phyloP scores from a whole-genome alignment of 805 yeast genomes.

The Nakazawaea molendinolei region DNA sequence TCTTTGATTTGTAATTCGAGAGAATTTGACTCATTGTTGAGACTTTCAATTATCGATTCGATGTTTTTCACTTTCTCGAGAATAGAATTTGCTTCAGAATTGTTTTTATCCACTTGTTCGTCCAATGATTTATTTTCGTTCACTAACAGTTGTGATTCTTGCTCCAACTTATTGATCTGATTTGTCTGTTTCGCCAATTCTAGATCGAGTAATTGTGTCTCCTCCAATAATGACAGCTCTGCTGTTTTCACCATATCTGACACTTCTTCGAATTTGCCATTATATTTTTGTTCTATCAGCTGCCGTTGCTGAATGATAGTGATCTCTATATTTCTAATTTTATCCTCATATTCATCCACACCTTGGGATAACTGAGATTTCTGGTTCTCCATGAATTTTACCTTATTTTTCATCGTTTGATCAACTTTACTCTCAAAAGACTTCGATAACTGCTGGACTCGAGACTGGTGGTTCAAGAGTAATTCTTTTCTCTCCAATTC shows the following conservation, averaged over 20 bases:
- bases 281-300: constrained; percentile 14
- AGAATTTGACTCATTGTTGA: too few relatives aligned
- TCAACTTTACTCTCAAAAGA: constrained; percentile 7
- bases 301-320: constrained; percentile 22
- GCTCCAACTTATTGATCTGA: neutral
- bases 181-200: neutral
- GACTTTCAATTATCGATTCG: too few relatives aligned
- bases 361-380: neutral
- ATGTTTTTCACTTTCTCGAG: neutral
- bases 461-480: constrained; percentile 2
- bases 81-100: too few relatives aligned
- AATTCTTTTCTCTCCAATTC: constrained; percentile 7
- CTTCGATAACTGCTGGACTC: constrained; percentile 1
- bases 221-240: constrained; percentile 1
- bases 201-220: constrained; percentile 6
- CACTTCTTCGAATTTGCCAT: constrained; percentile 6
- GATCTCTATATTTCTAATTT: constrained; percentile 17
- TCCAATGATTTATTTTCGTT: neutral
- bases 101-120: too few relatives aligned
- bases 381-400: neutral
- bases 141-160: too few relatives aligned
- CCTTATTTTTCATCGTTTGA: constrained; percentile 4
- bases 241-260: constrained; percentile 1
- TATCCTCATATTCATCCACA: constrained; percentile 1
- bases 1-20: neutral